Base-by-base conservation (phyloP, 2,329 filamentous ascomycete species). In the Pyrenochaeta sp. region DNA sequence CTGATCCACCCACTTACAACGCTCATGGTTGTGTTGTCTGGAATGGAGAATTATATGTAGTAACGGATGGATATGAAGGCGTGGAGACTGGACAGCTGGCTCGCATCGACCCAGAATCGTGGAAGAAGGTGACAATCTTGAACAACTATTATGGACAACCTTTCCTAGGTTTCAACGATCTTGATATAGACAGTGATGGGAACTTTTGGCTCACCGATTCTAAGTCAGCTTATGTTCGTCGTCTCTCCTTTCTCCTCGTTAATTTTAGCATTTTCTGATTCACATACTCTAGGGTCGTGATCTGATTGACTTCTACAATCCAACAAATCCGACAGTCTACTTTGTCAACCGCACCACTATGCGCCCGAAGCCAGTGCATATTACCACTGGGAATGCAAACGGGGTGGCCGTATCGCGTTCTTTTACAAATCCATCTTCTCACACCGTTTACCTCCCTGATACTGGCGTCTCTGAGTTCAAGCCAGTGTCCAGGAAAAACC, bases 151-250 rank as follows among this genome's bases (percentile, higher is more conserved):
- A 51, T 39, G 36, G 41, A 18, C 51, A 58, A 18, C 56, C 56
- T 9, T 59, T 59, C 36, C 15, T 41, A 9, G 52, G 52, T 6
- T 56, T 59, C 49, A 59, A 59, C 36, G 56, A 59, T 35, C 15
- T 59, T 9, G 56, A 56, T 18, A 59, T 59, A 14, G 56, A 59
- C 32, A 39, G 31, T 10, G 49, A 59, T 10, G 56, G 56, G 7
- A 59, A 59, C 23, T 53, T 56, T 39, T 59, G 49, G 48, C 45
- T 59, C 18, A 59, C 56, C 7, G 56, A 59, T 27, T 52, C 48
- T 14, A 59, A 56, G 29, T 56, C 53, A 12, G 56, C 51, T 15
- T 45, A 40, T 23, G 54, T 50, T 37, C 7, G 46, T 51, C 14
- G 4, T 4, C 1, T 21, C 32, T 27, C 15, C 32, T 27, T 15